phyloP scores from a whole-genome alignment of 1,284 basidiomycete species.

The Rugosomyces carneus region DNA sequence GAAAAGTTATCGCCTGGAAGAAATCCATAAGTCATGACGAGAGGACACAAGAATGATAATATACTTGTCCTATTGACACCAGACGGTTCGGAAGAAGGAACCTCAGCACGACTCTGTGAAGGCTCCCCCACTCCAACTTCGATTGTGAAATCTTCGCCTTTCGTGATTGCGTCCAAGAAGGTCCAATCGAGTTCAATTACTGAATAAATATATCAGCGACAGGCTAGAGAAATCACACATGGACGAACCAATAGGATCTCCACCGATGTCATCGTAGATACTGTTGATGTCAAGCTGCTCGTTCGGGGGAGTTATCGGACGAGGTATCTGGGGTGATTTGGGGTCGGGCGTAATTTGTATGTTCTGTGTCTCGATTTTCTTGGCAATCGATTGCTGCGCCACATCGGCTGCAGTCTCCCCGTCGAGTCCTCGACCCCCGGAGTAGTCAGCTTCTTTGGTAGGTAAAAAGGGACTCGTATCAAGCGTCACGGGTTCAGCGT shows the following conservation, averaged over 20 bases:
- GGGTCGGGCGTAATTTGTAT: background rate
- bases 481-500: background rate
- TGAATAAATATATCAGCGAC: background rate
- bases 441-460: background rate
- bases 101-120: background rate
- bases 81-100: background rate
- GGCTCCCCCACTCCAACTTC: background rate
- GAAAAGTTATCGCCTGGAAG: too few relatives aligned
- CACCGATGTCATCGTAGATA: slow-evolving; percentile 6
- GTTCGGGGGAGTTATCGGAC: background rate
- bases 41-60: background rate
- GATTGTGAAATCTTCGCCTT: background rate
- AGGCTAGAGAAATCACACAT: background rate
- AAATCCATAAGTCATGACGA: too few relatives aligned
- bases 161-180: background rate
- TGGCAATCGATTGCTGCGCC: background rate
- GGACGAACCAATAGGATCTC: slow-evolving; percentile 1
- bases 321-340: background rate
- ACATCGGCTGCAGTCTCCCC: background rate
- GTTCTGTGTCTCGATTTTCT: background rate
- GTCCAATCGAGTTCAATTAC: slow-evolving; percentile 5
- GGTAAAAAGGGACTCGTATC: background rate
- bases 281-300: background rate
- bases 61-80: background rate
- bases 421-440: background rate